Evolutionary conservation across 164 flowering plant species (phyloP), one percentile per base, ranked within the genome.

Genomic region (Liquidambar formosana): DNA sequence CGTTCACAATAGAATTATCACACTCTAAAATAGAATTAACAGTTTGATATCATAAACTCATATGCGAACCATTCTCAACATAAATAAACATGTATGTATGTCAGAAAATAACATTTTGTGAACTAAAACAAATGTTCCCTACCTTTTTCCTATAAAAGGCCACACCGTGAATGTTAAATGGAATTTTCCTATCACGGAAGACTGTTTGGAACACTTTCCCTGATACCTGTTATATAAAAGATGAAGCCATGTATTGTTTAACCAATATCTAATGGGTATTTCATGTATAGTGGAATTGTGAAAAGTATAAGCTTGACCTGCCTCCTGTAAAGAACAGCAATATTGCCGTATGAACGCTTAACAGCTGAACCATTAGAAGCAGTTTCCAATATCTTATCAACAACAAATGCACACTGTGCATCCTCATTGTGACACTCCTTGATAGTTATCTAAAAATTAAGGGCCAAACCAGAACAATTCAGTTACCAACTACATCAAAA

Each of bases 121-220:
- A 66, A 8, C 66, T n/a, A n/a, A n/a, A n/a, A n/a, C n/a, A n/a
- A n/a, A 65, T 65, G 53, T 18, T 21, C 9, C 33, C 11, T 45
- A 94, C 98, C 98, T 94, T 94, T 86, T 94, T 94, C 71, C 98
- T 77, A 70, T 92, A 94, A 69, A 94, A 89, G 62, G 98, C 98
- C 69, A 94, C 97, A 38, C 98, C 97, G 79, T 94, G 98, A 60
- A 80, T 61, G 53, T 94, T 94, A 67, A 94, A 94, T 19, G 98
- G 98, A 73, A 94, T 89, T 78, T 85, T 88, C 75, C 98, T 85
- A 43, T 75, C 70, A 27, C 98, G 94, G 53, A 94, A 92, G 47
- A 87, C 83, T 67, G 81, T 65, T 78, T 94, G 98, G 73, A 94
- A 92, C 21, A 76, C 77, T 82, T 82, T 90, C 60, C 98, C 98